Base-by-base conservation (phyloP, 768 basidiomycete species). In the Tephrocybe sp. region DNA sequence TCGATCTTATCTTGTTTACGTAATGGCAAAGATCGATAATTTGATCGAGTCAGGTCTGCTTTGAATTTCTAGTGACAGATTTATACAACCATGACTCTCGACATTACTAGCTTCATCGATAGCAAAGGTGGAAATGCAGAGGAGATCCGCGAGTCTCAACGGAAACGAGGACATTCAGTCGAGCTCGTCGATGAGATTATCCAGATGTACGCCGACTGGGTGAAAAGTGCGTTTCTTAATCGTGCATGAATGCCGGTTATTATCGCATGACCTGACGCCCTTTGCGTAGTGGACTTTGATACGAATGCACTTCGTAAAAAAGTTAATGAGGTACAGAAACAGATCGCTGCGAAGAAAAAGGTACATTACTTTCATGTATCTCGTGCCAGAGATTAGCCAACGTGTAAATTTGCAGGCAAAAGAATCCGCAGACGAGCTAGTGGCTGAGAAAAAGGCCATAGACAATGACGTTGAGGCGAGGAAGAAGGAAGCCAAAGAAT, bases 151-250 rank as follows among this genome's bases (percentile, higher is more conserved):
- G 92, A 92, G 60, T 98, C 95, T 3, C 96, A 99, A 73, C 76
- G 84, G 61, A 94, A 92, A 70, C 83, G 97, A 40, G 90, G 89
- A 9, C 86, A 92, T 48, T 79, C 89, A 16, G 90, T 91, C 44
- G 95, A 94, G 67, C 67, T 97, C 57, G 95, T 98, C 13, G 94
- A 98, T 68, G 92, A 98, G 67, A 82, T 98, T 51, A 85, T 98
- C 51, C 82, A 83, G 62, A 85, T 95, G 84, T 97, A 98, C 62
- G 69, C 79, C 9, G 89, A 93, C 58, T 98, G 95, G 93, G 92
- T 92, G 44, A 90, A 92, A 69, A 84, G 97, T 97, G 65, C 64
- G 91, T 82, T 24, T 27, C 48, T 37, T 35, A 55, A 28, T 38
- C 26, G 47, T 32, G 36, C 40, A 24, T 35, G 44, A 28, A 7